Conservation (phyloP, 345 rosid species). For the Eutrema heterophyllum region DNA sequence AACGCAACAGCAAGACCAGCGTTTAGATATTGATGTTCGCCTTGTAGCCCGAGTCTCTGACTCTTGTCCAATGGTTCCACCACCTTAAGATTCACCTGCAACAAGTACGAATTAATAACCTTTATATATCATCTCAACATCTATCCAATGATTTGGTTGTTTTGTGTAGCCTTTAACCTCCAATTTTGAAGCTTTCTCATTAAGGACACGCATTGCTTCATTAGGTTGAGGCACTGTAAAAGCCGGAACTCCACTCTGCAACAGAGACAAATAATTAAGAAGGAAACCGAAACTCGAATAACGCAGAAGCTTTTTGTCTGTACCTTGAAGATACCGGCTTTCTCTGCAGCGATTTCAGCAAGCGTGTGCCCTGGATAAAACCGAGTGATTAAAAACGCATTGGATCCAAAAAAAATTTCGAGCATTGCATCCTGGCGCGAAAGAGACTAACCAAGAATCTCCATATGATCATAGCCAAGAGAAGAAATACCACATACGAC, state of each 20-base stretch:
- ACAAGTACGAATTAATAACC: background rate
- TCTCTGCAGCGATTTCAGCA: constrained; percentile 88
- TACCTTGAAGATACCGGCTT: constrained; percentile 97
- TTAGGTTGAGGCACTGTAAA: constrained; percentile 86
- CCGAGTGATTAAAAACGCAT: background rate
- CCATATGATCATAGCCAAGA: constrained; percentile 99
- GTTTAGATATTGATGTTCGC: constrained; percentile 87
- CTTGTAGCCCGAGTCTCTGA: constrained; percentile 72
- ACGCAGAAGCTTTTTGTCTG: background rate
- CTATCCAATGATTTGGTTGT: background rate
- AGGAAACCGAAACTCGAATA: background rate
- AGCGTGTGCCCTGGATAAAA: constrained; percentile 65
- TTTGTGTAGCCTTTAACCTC: constrained; percentile 39
- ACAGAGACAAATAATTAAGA: background rate
- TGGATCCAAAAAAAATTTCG: background rate
- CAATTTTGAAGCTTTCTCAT: constrained; percentile 56
- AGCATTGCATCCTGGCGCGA: background rate
- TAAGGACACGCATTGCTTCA: constrained; percentile 88
- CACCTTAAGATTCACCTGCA: constrained; percentile 71
- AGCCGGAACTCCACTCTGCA: constrained; percentile 75
- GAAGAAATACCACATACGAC: constrained; percentile 85
- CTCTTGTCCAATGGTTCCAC: constrained; percentile 58
- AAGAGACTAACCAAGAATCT: constrained; percentile 90
- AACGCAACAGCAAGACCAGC: constrained; percentile 87
- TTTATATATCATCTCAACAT: background rate